Evolutionary conservation across 345 rosid genomes (phyloP), one percentile per base, ranked within the genome.

Genomic region (Citrus sinensis): DNA sequence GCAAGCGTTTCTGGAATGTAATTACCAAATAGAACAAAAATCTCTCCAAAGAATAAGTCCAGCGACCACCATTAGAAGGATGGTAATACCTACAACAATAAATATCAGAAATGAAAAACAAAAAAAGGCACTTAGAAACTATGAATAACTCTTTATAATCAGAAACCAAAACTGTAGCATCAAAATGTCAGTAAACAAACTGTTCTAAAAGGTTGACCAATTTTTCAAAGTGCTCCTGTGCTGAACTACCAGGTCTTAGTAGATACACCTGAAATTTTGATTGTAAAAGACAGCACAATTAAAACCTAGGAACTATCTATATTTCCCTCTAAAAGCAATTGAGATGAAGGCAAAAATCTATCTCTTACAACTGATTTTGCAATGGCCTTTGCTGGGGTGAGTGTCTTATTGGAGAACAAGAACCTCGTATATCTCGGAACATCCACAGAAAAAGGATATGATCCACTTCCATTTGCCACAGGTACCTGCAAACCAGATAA

Each of bases 41-140:
- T 6, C 94, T 85, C 86, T 96, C 97, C 91, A 96, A 80, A 74
- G 98, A 90, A 87, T 92, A 94, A 78, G 99, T 96, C 99, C 99
- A 96, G 61, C 98, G 96, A 62, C 99, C 99, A 76, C 99, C 99
- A 82, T 94, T 96, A 71, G 99, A 96, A 27, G 99, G 99, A 85
- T 96, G 98, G 81, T 94, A 96, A 84, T 94, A 94, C 80, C 99
- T 96, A 89, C 68, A 80, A 59, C 68, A 79, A 62, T 11, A 83
- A 76, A 63, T 74, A 75, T 20, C 77, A 80, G 25, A 29, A 46
- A 46, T 13, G 17, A 46, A 46, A 46, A 46, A 46, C 51, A 70
- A 35, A 70, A 62, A 69, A 17, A 69, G 71, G 74, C 2, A 39
- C 55, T 77, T 27, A 60, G 70, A 79, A 80, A 30, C 63, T 46